Percentiles rank a stretch among this genome's conserved stretches.
These are phyloP conservation scores for Parmales sp. DNA, from an alignment of 108 stramenopile species.

Conservation along the genomic window DNA sequence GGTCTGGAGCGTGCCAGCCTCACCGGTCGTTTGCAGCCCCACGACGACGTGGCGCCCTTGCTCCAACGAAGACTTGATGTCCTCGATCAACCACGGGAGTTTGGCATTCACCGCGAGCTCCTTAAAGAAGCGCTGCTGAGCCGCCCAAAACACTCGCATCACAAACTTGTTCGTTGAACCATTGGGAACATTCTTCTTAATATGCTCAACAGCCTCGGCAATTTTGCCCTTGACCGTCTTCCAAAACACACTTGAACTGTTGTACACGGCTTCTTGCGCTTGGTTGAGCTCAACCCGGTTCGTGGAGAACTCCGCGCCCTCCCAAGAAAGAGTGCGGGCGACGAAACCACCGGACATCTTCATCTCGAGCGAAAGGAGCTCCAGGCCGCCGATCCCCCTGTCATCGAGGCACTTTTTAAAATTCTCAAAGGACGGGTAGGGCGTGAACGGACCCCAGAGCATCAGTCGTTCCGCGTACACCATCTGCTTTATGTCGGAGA, in stretches of 20 bases:
- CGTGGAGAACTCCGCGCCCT: slow-evolving; percentile 61
- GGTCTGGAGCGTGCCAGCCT: slow-evolving; percentile 35
- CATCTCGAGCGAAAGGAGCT: slow-evolving; percentile 72
- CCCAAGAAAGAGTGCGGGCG: slow-evolving; percentile 65
- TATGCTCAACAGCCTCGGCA: slow-evolving; percentile 33
- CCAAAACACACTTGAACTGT: slow-evolving; percentile 53
- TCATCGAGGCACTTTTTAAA: slow-evolving; percentile 46
- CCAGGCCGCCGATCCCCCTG: slow-evolving; percentile 65
- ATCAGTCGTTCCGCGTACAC: slow-evolving; percentile 66
- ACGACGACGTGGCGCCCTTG: slow-evolving; percentile 43
- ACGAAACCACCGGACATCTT: slow-evolving; percentile 55
- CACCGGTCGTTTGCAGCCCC: slow-evolving; percentile 48
- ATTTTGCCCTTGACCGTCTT: slow-evolving; percentile 28
- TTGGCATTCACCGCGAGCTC: slow-evolving; percentile 63
- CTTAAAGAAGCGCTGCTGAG: slow-evolving; percentile 69
- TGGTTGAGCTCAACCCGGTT: slow-evolving; percentile 28
- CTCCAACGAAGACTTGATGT: slow-evolving; percentile 38
- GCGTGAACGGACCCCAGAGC: slow-evolving; percentile 52
- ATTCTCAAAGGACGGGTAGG: slow-evolving; percentile 31
- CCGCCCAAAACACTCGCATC: slow-evolving; percentile 55
- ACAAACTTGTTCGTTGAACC: slow-evolving; percentile 16
- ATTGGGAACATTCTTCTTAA: slow-evolving; percentile 21
- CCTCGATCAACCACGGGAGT: slow-evolving; percentile 41
- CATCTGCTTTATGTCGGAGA: slow-evolving; percentile 61
- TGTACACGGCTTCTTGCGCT: slow-evolving; percentile 39